Percentiles rank a stretch among this genome's conserved stretches.
Evolutionary conservation across 2,329 filamentous ascomycete species (phyloP).

Genomic region (Coniella lustricola): DNA sequence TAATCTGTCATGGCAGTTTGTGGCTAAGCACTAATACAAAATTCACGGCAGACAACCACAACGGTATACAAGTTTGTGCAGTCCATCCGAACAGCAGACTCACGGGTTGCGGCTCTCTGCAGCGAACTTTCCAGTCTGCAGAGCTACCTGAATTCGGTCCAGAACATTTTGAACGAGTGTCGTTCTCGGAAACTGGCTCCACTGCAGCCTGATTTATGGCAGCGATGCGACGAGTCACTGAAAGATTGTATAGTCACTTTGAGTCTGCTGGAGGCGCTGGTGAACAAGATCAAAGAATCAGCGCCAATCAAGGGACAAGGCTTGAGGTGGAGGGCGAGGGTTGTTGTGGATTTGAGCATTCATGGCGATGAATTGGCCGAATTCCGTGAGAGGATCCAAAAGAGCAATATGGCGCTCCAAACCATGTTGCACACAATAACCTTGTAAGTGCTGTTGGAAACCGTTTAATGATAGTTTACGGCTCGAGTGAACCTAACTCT

Average conservation of each 20-base stretch:
- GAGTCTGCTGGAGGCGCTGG: conserved; percentile 16
- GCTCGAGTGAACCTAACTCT: not conserved
- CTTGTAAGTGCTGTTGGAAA: conserved; percentile 13
- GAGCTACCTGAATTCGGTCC: conserved; percentile 18
- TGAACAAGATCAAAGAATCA: conserved; percentile 17
- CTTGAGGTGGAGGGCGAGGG: conserved; percentile 11
- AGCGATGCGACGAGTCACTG: conserved; percentile 19
- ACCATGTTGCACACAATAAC: conserved; percentile 23
- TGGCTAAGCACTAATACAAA: not conserved
- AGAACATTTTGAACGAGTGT: conserved; percentile 18
- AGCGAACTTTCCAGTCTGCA: conserved; percentile 19
- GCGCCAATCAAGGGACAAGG: not conserved
- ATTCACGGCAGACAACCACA: conserved; percentile 7
- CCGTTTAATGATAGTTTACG: no score
- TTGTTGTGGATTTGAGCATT: conserved; percentile 16
- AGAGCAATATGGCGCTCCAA: conserved; percentile 23
- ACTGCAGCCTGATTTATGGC: conserved; percentile 20
- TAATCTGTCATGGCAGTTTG: not conserved
- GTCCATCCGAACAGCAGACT: conserved; percentile 17
- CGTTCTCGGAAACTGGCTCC: conserved; percentile 17
- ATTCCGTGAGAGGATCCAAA: conserved; percentile 22
- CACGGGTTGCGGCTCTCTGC: conserved; percentile 16
- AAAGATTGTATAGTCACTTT: conserved; percentile 18
- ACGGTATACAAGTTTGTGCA: conserved; percentile 12
- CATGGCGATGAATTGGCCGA: conserved; percentile 17